These are phyloP conservation scores for Rhododendron kiyosumense DNA, from an alignment of 148 eudicot genomes.

Conservation along the genomic window DNA sequence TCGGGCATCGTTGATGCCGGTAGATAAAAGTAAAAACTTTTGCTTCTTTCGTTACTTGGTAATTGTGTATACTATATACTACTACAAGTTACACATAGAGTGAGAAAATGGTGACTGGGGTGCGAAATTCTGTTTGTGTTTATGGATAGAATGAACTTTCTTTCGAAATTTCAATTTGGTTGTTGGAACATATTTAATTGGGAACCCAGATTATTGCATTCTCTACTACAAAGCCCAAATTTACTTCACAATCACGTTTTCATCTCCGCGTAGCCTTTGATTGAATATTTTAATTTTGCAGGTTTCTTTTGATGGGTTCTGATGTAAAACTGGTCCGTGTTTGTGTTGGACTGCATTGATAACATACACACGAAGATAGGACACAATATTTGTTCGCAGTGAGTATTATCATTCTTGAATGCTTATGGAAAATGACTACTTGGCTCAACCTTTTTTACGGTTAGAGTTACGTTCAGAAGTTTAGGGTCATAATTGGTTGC, in stretches of 20 bases:
- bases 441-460: too few relatives aligned
- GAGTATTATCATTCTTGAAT: not conserved
- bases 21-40: too few relatives aligned
- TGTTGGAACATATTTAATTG: not conserved
- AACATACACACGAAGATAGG: conserved; percentile 83
- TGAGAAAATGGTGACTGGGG: not conserved
- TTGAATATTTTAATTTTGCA: too few relatives aligned
- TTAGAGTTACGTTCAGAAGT: too few relatives aligned
- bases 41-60: not conserved
- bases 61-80: not conserved
- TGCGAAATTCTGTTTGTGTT: too few relatives aligned
- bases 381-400: not conserved
- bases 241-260: too few relatives aligned
- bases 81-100: not conserved
- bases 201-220: too few relatives aligned
- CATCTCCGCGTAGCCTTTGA: too few relatives aligned
- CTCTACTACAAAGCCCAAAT: too few relatives aligned
- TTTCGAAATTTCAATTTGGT: not conserved
- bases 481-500: too few relatives aligned
- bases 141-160: not conserved
- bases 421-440: too few relatives aligned
- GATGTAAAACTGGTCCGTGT: not conserved
- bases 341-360: conserved; percentile 95
- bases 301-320: too few relatives aligned
- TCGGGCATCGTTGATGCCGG: conserved; percentile 41